Base-by-base conservation (phyloP, 176 grass and related monocot species). In the Oryza officinalis region DNA sequence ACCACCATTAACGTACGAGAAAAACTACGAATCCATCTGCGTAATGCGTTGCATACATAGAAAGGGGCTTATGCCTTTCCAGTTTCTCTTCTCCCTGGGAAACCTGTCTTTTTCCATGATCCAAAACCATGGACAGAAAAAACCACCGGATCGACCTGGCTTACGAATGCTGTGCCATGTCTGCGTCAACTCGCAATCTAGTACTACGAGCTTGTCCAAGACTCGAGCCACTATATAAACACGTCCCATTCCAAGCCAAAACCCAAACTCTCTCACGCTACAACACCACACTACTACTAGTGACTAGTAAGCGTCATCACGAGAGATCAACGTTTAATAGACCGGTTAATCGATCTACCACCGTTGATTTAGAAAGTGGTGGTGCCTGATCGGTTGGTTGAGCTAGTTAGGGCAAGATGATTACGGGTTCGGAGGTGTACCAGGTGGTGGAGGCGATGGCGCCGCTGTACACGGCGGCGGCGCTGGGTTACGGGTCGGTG, bases 401-500 rank as follows among this genome's bases (percentile, higher is more conserved):
- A 22, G 13, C 28, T 11, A 50, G 20, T 5, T 27, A 83, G 77
- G 77, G 61, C 66, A n/a, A 20, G 10, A 90, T 89, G 87, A 85
- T 90, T 13, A 71, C 84, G 12, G 69, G 84, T 0, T 79, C 80
- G 46, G 80, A 84, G 6, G 88, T 90, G 84, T 87, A 90, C 88
- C 84, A 86, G 13, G 92, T 94, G 2, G 90, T 81, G 67, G 87
- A 94, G 84, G 95, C 95, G 77, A 94, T 94, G 95, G 92, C 7
- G 78, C 95, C 95, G 32, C 80, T 97, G 73, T 97, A 97, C 92
- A 89, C 87, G 28, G 88, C 92, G 40, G 91, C 90, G 82, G 75
- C 45, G 52, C 86, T 97, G 3, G 92, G 95, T 2, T 97, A 92
- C 77, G 88, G 22, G 64, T 89, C 92, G 3, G 90, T 91, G 60